phyloP scores from a whole-genome alignment of 257 asterid genomes.

The Plantago elongata region DNA sequence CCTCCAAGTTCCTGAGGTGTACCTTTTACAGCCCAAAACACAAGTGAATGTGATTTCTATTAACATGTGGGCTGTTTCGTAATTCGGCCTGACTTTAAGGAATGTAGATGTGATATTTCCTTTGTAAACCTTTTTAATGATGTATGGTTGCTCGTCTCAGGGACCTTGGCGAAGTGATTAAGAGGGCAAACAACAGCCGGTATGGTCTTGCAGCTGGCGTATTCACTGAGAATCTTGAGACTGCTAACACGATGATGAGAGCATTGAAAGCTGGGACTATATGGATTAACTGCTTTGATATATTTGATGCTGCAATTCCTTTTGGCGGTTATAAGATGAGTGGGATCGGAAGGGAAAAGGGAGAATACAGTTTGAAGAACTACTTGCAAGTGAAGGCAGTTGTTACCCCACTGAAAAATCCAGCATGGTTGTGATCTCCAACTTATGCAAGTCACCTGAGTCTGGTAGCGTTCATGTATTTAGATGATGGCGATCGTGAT shows the following conservation, averaged over 20 bases:
- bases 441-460: constrained; percentile 2
- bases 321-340: constrained; percentile 98
- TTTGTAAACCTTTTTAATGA: neutral
- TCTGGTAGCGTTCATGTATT: constrained; percentile 5
- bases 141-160: constrained; percentile 28
- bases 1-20: too few relatives aligned
- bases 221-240: constrained; percentile 71
- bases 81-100: neutral
- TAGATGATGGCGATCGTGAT: constrained; percentile 26
- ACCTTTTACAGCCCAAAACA: neutral
- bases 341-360: constrained; percentile 90
- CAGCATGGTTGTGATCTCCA: constrained; percentile 75
- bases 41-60: neutral
- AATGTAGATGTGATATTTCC: neutral
- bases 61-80: neutral
- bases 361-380: constrained; percentile 80
- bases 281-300: constrained; percentile 80
- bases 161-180: constrained; percentile 63
- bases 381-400: constrained; percentile 98
- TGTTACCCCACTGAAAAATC: constrained; percentile 64
- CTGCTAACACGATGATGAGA: constrained; percentile 77
- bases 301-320: constrained; percentile 87
- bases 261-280: constrained; percentile 85
- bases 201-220: constrained; percentile 95
- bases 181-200: constrained; percentile 53